Evolutionary conservation across 495 filamentous ascomycete species (phyloP).

Genomic region (Geoglossum glabrum): DNA sequence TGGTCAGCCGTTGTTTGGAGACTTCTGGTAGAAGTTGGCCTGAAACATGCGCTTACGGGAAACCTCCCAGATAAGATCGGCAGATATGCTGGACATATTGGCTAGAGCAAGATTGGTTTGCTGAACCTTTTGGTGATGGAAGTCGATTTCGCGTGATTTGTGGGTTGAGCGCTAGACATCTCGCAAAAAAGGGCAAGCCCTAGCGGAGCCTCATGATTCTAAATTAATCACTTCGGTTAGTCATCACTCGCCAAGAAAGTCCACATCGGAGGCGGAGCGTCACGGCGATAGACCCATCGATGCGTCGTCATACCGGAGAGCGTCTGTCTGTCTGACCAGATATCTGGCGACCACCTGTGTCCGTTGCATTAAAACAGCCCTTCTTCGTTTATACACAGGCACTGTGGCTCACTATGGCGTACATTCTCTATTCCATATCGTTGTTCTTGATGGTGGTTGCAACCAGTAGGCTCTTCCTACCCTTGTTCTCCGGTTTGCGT

Average conservation of each 20-base stretch:
- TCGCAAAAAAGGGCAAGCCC: background rate
- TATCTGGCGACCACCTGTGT: background rate
- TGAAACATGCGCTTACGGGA: conserved; percentile 42
- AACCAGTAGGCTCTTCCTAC: conserved; percentile 25
- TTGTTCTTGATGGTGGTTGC: conserved; percentile 40
- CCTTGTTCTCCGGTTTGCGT: background rate
- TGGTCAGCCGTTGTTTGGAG: background rate
- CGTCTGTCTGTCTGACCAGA: background rate
- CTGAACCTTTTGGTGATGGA: conserved; percentile 16
- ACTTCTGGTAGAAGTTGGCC: background rate
- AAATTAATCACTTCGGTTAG: background rate
- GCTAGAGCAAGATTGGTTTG: conserved; percentile 9
- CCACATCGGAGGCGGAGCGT: background rate
- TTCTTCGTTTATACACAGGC: too few species aligned
- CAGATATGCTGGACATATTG: conserved; percentile 42
- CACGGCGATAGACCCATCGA: background rate
- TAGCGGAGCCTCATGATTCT: background rate
- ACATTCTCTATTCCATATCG: conserved; percentile 56
- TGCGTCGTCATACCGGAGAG: background rate
- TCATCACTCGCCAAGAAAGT: background rate
- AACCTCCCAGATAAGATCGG: conserved; percentile 81
- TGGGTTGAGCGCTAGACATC: background rate
- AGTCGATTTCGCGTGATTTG: conserved; percentile 4
- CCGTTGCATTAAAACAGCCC: background rate
- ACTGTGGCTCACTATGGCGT: conserved; percentile 43